Base-by-base conservation (phyloP, 371 early-diverging fungal species). In the Nematocida homosporus region DNA sequence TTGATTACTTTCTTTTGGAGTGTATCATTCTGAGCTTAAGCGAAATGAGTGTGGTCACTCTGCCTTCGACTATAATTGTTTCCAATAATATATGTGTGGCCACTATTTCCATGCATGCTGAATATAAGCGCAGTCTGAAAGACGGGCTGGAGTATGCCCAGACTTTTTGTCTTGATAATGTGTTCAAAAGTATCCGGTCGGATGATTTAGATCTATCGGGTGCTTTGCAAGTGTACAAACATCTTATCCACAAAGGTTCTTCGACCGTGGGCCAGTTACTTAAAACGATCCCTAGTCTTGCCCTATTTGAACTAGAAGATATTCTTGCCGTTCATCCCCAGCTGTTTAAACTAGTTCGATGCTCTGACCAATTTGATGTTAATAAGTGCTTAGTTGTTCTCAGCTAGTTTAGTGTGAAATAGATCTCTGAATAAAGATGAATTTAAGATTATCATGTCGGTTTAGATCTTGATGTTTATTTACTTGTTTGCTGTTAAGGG, bases 1-100 rank as follows among this genome's bases (percentile, higher is more conserved):
- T 51, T n/a, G 75, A 72, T 37, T 72, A 60, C 30, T 59, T 61
- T 32, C 61, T 72, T 6, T 27, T 60, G 10, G 75, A 72, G 40
- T 72, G 30, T 61, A 16, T 72, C 5, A 51, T 63, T 10, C 35
- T 72, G 8, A n/a, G 63, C 25, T 3, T 72, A 23, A 35, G 23
- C 13, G 4, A 40, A 20, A 51, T 50, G 67, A 40, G 57, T 5
- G 50, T 61, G 16, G 35, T 72, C 27, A 27, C 37, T 13, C 16
- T 59, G 2, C 54, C 75, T 3, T 44, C 42, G 35, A 4, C 47
- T 20, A 32, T 27, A 16, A 23, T 61, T 41, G 3, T 29, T 10
- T 44, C 42, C 35, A 59, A 48, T 29, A 48, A n/a, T 44, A 6
- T 63, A 16, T 8, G n/a, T 5, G 41, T 20, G 30, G 4, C 44